Evolutionary conservation across 2,329 filamentous ascomycete genomes (phyloP).

Genomic region (Cercospora zeina): DNA sequence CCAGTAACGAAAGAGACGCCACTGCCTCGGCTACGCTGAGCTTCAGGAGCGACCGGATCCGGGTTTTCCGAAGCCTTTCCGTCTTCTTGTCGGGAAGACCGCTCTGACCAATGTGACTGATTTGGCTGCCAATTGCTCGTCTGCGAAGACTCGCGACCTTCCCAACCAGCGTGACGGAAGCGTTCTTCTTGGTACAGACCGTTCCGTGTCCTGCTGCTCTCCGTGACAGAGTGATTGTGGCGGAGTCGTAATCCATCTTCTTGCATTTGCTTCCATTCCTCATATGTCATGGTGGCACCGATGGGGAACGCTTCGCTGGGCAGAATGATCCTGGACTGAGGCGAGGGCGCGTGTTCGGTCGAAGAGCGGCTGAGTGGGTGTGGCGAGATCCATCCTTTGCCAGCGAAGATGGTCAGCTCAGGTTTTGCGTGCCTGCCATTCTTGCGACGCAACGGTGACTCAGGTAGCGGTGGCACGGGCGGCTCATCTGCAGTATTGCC

Average conservation of each 20-base stretch:
- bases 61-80: neutral
- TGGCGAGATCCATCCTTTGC: constrained; percentile 40
- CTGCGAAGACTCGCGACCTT: neutral
- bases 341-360: constrained; percentile 24
- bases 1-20: constrained; percentile 13
- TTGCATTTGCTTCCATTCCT: constrained; percentile 35
- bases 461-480: constrained; percentile 1
- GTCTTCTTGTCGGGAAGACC: neutral
- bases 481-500: neutral
- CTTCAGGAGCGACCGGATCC: neutral
- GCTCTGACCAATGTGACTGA: neutral
- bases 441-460: constrained; percentile 6
- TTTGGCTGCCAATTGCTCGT: neutral
- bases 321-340: constrained; percentile 32
- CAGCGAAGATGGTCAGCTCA: constrained; percentile 34
- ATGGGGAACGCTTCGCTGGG: constrained; percentile 24
- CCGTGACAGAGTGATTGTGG: constrained; percentile 30
- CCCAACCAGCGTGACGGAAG: constrained; percentile 25
- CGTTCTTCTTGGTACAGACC: constrained; percentile 22
- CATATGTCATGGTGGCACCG: constrained; percentile 34
- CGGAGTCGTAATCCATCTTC: constrained; percentile 23
- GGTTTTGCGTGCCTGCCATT: constrained; percentile 2
- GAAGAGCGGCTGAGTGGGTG: constrained; percentile 36
- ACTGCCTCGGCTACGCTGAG: neutral
- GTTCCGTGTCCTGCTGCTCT: constrained; percentile 24